phyloP scores from a whole-genome alignment of 108 stramenopile genomes.

The Mediolabrus comicus region DNA sequence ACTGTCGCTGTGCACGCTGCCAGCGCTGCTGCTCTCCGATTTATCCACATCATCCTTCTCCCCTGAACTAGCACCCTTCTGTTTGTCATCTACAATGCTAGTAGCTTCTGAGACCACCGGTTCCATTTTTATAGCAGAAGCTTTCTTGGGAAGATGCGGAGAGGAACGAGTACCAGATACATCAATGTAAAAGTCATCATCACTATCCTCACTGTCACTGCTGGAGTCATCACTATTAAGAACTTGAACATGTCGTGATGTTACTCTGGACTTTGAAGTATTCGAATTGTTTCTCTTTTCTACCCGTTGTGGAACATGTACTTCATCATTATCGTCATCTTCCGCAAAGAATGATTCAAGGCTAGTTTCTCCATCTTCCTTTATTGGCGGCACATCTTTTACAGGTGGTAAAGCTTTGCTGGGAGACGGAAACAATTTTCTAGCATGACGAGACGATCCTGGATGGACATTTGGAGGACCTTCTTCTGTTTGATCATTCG shows the following conservation, averaged over 20 bases:
- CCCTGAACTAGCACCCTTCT: background rate
- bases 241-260: background rate
- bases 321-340: conserved; percentile 23
- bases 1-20: background rate
- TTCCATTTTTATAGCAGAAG: background rate
- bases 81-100: background rate
- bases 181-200: conserved; percentile 43
- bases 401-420: background rate
- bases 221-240: conserved; percentile 23
- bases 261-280: background rate
- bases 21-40: background rate
- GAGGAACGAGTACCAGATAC: conserved; percentile 17
- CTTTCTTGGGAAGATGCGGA: background rate
- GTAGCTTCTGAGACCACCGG: background rate
- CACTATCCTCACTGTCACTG: conserved; percentile 27
- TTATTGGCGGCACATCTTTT: conserved; percentile 5
- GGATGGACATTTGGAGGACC: background rate
- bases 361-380: conserved; percentile 1
- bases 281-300: background rate
- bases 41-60: background rate
- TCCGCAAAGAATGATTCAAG: conserved; percentile 47
- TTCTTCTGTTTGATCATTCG: background rate
- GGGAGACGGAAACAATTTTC: conserved; percentile 23
- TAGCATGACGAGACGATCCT: background rate
- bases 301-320: conserved; percentile 3